Evolutionary conservation across 768 basidiomycete species (phyloP), one percentile per base, ranked within the genome.

Genomic region (Dictyophora rubrovolvata): DNA sequence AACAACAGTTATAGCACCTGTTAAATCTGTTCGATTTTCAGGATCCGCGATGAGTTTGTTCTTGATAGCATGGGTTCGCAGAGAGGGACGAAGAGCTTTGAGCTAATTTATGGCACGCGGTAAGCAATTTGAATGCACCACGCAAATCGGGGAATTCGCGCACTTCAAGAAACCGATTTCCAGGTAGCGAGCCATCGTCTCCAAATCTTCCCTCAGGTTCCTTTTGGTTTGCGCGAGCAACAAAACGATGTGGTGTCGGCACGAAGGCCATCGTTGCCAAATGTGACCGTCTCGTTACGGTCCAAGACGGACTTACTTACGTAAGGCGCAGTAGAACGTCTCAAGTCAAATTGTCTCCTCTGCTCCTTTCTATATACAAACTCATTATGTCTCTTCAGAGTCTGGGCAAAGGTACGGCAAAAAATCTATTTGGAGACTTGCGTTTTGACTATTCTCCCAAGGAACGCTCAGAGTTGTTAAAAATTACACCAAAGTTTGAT

Each of bases 401-500:
- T 66, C 85, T 92, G 71, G 89, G 87, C 65, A 92, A 89, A 72
- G 84, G 65, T 49, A 53, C 28, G 28, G 28, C 28, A 28, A 28
- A 48, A 35, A 23, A 55, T 9, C 46, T 33, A 33, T 50, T 10
- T 48, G 47, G 46, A 33, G 21, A 18, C 17, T 14, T 49, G 33
- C 18, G 6, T 23, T 5, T 20, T 23, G 17, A 16, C 16, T 53
- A 28, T 34, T 28, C 48, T 16, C 4, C 11, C 12, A 42, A 59
- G 57, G 81, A 64, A 86, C 89, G 20, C 79, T 93, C 52, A 83
- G 93, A 55, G 87, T 91, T 36, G 89, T 90, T 51, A 96, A 95
- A 74, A 95, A 94, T 69, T 94, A 94, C 70, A 96, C 93, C 57
- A 93, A 91, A 66, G 89, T 89, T 42, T n/a, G 12, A 10, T 18